Percentiles rank a stretch among this genome's conserved stretches.
These are phyloP conservation scores for Ascochyta rabiei DNA, from an alignment of 2,329 filamentous ascomycete species.

Conservation along the genomic window DNA sequence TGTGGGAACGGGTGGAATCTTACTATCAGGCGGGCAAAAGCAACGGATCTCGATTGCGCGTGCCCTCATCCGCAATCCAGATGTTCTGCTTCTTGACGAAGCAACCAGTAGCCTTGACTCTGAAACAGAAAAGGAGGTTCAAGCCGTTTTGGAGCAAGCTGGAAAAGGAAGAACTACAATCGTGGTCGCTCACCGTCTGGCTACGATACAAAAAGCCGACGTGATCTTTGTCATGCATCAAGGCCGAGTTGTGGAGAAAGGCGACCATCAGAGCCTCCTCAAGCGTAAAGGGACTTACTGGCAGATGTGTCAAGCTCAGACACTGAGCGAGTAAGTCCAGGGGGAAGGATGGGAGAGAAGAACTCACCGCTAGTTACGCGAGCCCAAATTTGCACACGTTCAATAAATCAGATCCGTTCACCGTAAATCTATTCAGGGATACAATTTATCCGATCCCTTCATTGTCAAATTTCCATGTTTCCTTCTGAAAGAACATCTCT, in stretches of 20 bases:
- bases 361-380: no score
- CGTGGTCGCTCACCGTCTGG: conserved; percentile 50
- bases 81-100: conserved; percentile 63
- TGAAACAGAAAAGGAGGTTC: conserved; percentile 69
- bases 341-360: background rate
- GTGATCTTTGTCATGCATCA: conserved; percentile 50
- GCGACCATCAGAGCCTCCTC: conserved; percentile 28
- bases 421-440: background rate
- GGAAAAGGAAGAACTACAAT: conserved; percentile 50
- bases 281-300: conserved; percentile 19
- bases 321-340: background rate
- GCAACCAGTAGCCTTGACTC: conserved; percentile 67
- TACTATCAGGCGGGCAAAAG: conserved; percentile 76
- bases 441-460: background rate
- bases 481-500: no score
- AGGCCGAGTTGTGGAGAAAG: conserved; percentile 48
- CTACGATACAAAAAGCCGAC: conserved; percentile 48
- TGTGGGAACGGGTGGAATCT: conserved; percentile 54
- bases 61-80: conserved; percentile 68
- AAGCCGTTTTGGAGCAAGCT: conserved; percentile 68
- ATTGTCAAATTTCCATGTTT: background rate
- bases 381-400: no score
- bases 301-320: conserved; percentile 26
- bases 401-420: no score
- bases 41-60: conserved; percentile 77